phyloP scores from a whole-genome alignment of 306 rosid species.

The Corylus americana region DNA sequence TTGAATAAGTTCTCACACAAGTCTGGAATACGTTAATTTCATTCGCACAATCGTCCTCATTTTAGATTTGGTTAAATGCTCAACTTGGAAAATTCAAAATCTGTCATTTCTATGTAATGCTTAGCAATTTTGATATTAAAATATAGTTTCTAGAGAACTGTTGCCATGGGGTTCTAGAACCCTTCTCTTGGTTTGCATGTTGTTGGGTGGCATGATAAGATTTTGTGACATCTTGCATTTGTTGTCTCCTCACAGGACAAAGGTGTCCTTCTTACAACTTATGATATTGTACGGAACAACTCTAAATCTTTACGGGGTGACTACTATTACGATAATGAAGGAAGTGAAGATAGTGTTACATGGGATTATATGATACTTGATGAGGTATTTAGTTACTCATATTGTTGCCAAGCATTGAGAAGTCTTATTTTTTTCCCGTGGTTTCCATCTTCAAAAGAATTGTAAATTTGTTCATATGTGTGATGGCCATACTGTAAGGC shows the following conservation, averaged over 20 bases:
- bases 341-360: slow-evolving; percentile 49
- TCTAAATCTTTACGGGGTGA: slow-evolving; percentile 65
- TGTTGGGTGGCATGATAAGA: slow-evolving; percentile 15
- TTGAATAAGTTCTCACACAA: background rate
- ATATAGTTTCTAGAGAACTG: background rate
- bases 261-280: slow-evolving; percentile 93
- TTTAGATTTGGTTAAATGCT: background rate
- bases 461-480: background rate
- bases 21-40: background rate
- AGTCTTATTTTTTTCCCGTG: background rate
- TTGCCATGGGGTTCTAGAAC: background rate
- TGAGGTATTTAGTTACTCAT: slow-evolving; percentile 54
- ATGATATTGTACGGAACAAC: slow-evolving; percentile 90
- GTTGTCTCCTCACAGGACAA: slow-evolving; percentile 53
- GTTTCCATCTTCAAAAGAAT: slow-evolving; percentile 7
- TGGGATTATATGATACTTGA: slow-evolving; percentile 99
- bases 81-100: background rate
- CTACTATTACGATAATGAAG: slow-evolving; percentile 47
- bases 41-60: background rate
- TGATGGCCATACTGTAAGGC: background rate
- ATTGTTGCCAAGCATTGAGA: background rate
- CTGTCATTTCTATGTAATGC: background rate
- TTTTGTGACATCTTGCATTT: slow-evolving; percentile 14
- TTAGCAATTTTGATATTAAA: background rate
- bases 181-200: slow-evolving; percentile 4